These are phyloP conservation scores for Dimargaris cristalligena DNA, from an alignment of 192 early-diverging fungal species.

Conservation along the genomic window DNA sequence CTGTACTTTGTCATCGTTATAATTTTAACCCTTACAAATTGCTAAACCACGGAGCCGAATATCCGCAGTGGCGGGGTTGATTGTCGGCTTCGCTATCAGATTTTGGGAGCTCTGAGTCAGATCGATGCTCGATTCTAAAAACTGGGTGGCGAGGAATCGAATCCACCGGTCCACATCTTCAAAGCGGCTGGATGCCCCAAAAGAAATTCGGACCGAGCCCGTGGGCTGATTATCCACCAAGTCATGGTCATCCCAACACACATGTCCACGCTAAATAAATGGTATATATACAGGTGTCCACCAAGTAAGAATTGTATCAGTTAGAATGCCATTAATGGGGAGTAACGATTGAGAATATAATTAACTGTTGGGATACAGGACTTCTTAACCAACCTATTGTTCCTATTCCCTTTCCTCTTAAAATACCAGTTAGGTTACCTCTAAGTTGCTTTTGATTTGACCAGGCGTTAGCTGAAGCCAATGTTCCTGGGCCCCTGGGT, in stretches of 20 bases:
- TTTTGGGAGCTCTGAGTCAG: conserved; percentile 6
- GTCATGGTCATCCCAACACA: conserved; percentile 61
- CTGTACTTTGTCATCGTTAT: conserved; percentile 1
- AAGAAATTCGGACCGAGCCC: conserved; percentile 57
- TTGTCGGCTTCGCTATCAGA: conserved; percentile 6
- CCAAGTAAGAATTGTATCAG: too few species aligned
- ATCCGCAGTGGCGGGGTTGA: background rate
- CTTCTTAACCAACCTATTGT: too few species aligned
- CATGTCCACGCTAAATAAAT: conserved; percentile 36
- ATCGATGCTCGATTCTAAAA: conserved; percentile 24
- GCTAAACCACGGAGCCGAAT: conserved; percentile 12
- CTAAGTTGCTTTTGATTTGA: conserved; percentile 31
- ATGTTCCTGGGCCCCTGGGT: conserved; percentile 53
- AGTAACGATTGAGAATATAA: too few species aligned
- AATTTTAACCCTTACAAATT: background rate
- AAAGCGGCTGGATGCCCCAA: conserved; percentile 49
- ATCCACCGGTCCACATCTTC: conserved; percentile 41
- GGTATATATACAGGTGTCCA: too few species aligned
- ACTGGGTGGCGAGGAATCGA: conserved; percentile 41
- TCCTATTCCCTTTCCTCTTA: too few species aligned
- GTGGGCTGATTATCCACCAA: conserved; percentile 48
- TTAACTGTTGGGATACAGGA: too few species aligned
- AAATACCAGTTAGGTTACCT: too few species aligned
- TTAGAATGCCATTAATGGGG: too few species aligned
- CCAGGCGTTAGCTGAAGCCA: conserved; percentile 41